phyloP scores from a whole-genome alignment of 306 rosid genomes.

The Purshia tridentata region DNA sequence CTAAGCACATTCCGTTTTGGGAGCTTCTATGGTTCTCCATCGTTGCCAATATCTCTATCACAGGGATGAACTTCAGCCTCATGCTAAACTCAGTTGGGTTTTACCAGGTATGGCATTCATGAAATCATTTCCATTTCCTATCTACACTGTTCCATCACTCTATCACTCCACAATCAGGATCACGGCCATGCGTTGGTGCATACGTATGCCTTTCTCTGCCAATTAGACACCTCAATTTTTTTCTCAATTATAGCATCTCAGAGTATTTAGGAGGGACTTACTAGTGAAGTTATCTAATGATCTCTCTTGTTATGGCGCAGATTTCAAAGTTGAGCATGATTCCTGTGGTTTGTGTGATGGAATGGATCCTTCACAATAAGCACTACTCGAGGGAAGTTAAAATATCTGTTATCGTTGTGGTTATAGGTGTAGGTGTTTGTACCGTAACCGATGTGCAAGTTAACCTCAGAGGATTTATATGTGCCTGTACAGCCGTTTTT shows the following conservation, averaged over 20 bases:
- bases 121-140: too few relatives aligned
- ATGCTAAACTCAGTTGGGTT: slow-evolving; percentile 95
- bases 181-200: too few relatives aligned
- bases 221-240: too few relatives aligned
- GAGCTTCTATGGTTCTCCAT: slow-evolving; percentile 93
- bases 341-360: slow-evolving; percentile 96
- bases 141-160: too few relatives aligned
- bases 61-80: slow-evolving; percentile 92
- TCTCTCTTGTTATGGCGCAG: slow-evolving; percentile 33
- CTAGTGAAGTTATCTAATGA: not conserved
- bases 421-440: slow-evolving; percentile 90
- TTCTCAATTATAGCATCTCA: too few relatives aligned
- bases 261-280: not conserved
- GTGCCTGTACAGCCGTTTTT: slow-evolving; percentile 69
- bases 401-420: slow-evolving; percentile 69
- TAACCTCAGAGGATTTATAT: slow-evolving; percentile 75
- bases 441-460: slow-evolving; percentile 91
- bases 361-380: slow-evolving; percentile 85
- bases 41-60: slow-evolving; percentile 80
- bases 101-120: slow-evolving; percentile 51
- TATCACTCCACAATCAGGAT: too few relatives aligned
- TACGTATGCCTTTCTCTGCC: too few relatives aligned
- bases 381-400: slow-evolving; percentile 81
- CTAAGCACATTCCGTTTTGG: slow-evolving; percentile 91
- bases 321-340: slow-evolving; percentile 96